Conservation (phyloP, 345 rosid genomes). For the Rhizophora mangle region DNA sequence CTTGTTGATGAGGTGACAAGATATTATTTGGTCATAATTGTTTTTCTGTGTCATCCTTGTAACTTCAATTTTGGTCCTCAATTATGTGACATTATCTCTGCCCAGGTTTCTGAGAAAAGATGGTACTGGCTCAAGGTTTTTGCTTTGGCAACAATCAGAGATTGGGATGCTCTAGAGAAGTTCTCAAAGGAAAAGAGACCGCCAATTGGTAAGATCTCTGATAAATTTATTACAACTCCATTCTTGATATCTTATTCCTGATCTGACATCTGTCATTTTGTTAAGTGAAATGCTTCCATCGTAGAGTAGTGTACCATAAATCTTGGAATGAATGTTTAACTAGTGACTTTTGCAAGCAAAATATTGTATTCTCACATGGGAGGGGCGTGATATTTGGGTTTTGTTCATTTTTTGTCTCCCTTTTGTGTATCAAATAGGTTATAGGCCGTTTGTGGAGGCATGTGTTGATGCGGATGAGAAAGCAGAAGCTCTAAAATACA, state of each 20-base stretch:
- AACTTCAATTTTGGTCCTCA: background rate
- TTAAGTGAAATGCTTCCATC: background rate
- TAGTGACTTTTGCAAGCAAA: background rate
- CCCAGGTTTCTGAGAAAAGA: constrained; percentile 86
- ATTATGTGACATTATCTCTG: constrained; percentile 6
- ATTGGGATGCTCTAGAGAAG: constrained; percentile 90
- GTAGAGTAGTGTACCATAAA: background rate
- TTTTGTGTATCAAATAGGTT: constrained; percentile 47
- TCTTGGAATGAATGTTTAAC: background rate
- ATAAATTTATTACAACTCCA: background rate
- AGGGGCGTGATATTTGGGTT: background rate
- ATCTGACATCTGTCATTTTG: no score
- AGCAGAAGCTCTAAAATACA: constrained; percentile 86
- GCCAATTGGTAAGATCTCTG: constrained; percentile 57
- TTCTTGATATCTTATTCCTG: no score
- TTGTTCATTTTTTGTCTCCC: background rate
- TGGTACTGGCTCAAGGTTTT: constrained; percentile 96
- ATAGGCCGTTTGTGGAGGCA: constrained; percentile 93
- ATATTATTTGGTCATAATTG: background rate
- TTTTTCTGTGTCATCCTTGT: background rate
- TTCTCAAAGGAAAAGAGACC: constrained; percentile 96
- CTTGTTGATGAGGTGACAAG: background rate
- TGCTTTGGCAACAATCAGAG: constrained; percentile 85
- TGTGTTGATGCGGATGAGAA: constrained; percentile 88
- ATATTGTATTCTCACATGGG: background rate